A percentile compares a stretch with the other conserved stretches of the same genome.
Conservation (phyloP, 768 basidiomycete genomes). For the Psilocybe tampanensis region DNA sequence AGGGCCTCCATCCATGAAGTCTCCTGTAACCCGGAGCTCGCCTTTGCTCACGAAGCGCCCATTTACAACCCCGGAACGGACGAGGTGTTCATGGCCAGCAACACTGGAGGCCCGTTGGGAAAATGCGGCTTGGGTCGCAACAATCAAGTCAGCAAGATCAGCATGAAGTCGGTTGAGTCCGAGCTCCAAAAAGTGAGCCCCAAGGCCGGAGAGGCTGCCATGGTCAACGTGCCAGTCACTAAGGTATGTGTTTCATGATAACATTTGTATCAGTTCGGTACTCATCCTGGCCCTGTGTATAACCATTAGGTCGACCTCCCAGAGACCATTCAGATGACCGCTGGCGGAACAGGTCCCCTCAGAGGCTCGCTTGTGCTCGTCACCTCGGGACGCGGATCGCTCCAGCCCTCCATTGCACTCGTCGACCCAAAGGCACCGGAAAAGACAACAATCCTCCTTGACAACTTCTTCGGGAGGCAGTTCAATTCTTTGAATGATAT, state of each 20-base stretch:
- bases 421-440: slow-evolving; percentile 65
- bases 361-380: slow-evolving; percentile 57
- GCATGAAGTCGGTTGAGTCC: slow-evolving; percentile 52
- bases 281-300: too few species aligned
- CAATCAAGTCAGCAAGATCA: slow-evolving; percentile 63
- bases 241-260: too few species aligned
- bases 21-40: slow-evolving; percentile 53
- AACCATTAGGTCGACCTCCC: slow-evolving; percentile 64
- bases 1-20: slow-evolving; percentile 55
- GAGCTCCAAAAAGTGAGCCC: too few species aligned
- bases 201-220: slow-evolving; percentile 31
- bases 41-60: slow-evolving; percentile 76
- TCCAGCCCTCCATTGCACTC: slow-evolving; percentile 60
- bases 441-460: slow-evolving; percentile 67
- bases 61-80: slow-evolving; percentile 64
- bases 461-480: slow-evolving; percentile 78
- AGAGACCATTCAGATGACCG: slow-evolving; percentile 64
- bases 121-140: slow-evolving; percentile 62
- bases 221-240: slow-evolving; percentile 11
- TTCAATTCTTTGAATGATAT: slow-evolving; percentile 83
- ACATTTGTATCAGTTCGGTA: too few species aligned
- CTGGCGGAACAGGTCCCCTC: slow-evolving; percentile 67
- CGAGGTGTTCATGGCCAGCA: slow-evolving; percentile 71
- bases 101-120: slow-evolving; percentile 59
- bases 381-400: slow-evolving; percentile 62